Evolutionary conservation across 228 moss, liverwort and hornwort genomes (phyloP), one percentile per base, ranked within the genome.

Genomic region (Sphagnum magellanicum): DNA sequence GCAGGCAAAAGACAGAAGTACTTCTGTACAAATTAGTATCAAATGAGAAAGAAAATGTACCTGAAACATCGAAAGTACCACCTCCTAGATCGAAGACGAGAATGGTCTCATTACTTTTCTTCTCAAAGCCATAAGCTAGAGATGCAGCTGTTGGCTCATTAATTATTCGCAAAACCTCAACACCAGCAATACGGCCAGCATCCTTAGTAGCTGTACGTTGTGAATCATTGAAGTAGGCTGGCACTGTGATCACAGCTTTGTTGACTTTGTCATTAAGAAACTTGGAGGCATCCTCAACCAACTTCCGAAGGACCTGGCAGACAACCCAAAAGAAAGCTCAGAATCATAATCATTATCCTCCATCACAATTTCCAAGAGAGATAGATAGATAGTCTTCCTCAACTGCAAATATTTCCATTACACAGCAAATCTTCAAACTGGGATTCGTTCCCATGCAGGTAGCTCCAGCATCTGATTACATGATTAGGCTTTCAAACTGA

Each of bases 151-250:
- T 85, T 6, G 85, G 85, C 58, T 85, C 85, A 13, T 85, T 85
- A 9, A 85, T 85, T 32, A 81, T 85, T 50, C 85, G 78, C 48
- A 81, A 57, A 49, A 85, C 85, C 13, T 85, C 85, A 2, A 85
- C 81, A 48, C 81, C 81, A 6, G 85, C 85, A 68, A 85, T 85
- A 50, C 81, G 81, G 11, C 85, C 85, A 6, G 85, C 85, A 68
- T 85, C 85, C 70, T 85, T 81, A 5, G 85, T 85, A 10, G 81
- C 85, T 17, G 81, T 81, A 0, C 85, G 73, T 72, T 85, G 81
- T 5, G 85, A 85, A 50, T 85, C 85, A 55, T 85, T 85, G 69
- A 85, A 85, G 51, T 85, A 85, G 0, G 85, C 85, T 11, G 85
- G 85, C 65, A 85, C 85, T 6, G 85, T 85, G 10, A 85, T 81